These are phyloP conservation scores for Spinellus fusiger DNA, from an alignment of 192 early-diverging fungal species.

Conservation along the genomic window DNA sequence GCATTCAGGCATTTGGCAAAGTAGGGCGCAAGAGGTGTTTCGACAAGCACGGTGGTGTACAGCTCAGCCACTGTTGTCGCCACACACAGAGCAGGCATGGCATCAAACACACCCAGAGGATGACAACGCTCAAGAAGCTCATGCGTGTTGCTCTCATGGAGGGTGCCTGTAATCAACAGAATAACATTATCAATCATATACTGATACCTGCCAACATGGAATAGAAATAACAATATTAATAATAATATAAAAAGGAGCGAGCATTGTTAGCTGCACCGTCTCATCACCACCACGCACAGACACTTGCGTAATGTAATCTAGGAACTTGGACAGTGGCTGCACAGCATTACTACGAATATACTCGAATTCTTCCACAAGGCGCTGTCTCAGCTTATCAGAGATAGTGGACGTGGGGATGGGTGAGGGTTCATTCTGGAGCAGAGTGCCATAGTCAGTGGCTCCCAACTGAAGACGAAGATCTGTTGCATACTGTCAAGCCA, in stretches of 20 bases:
- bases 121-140: conserved; percentile 96
- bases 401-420: conserved; percentile 91
- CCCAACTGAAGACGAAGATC: conserved; percentile 93
- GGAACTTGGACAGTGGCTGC: conserved; percentile 80
- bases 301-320: conserved; percentile 95
- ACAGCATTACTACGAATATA: conserved; percentile 84
- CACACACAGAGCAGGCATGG: conserved; percentile 96
- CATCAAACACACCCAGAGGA: conserved; percentile 96
- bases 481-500: conserved; percentile 22
- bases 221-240: background rate
- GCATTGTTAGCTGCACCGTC: background rate
- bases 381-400: conserved; percentile 82
- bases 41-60: conserved; percentile 93
- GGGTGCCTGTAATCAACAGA: conserved; percentile 93
- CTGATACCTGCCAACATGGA: conserved; percentile 58
- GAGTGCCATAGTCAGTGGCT: conserved; percentile 91
- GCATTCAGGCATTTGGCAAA: conserved; percentile 96
- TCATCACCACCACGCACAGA: background rate
- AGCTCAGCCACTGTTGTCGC: conserved; percentile 94
- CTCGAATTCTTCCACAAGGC: conserved; percentile 87
- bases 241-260: too few relatives aligned
- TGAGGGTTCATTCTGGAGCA: conserved; percentile 94
- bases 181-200: conserved; percentile 99
- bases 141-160: conserved; percentile 97
- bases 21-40: conserved; percentile 95